Evolutionary conservation across 2,329 filamentous ascomycete genomes (phyloP), one percentile per base, ranked within the genome.

Genomic region (Fonsecaea pedrosoi): DNA sequence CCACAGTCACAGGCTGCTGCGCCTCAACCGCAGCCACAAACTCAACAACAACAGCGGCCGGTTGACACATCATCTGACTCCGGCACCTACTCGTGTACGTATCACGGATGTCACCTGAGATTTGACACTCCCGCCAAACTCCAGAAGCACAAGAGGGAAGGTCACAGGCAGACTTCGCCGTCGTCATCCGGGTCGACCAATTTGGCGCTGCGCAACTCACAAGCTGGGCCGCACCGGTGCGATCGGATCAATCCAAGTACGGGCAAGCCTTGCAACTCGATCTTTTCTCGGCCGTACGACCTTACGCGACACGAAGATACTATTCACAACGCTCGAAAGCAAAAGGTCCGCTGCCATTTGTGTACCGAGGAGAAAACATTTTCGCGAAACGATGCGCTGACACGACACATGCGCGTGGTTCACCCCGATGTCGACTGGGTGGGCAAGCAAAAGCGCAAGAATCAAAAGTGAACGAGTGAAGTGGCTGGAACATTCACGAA

Each of bases 341-440:
- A 94, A 78, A 98, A 98, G 82, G 93, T 97, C 7, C 89, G 92
- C 54, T 99, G 95, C 79, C 89, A 94, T 69, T 82, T 97, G 56
- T 99, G 95, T 80, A 93, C 92, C 1, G 94, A 98, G 74, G 94
- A 98, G 76, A 98, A 98, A 85, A 96, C 92, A 0, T 99, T 99
- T 76, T 97, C 93, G 73, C 89, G 95, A 65, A 95, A 94, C 70
- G 95, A 99, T 81, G 95, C 95, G 1, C 84, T 98, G 56, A 98
- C 94, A 13, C 85, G 95, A 68, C 95, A 99, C 77, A 96, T 97
- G 85, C 89, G 93, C 40, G 94, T 97, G 57, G 94, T 96, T 70
- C 94, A 97, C 78, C 94, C 94, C 0, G 92, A 97, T 69, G 86
- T 94, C 64, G 90, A 94, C 70, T 89, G 92, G 73, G 89, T 90